phyloP scores from a whole-genome alignment of 148 eudicot species.

The Cornus controversa region DNA sequence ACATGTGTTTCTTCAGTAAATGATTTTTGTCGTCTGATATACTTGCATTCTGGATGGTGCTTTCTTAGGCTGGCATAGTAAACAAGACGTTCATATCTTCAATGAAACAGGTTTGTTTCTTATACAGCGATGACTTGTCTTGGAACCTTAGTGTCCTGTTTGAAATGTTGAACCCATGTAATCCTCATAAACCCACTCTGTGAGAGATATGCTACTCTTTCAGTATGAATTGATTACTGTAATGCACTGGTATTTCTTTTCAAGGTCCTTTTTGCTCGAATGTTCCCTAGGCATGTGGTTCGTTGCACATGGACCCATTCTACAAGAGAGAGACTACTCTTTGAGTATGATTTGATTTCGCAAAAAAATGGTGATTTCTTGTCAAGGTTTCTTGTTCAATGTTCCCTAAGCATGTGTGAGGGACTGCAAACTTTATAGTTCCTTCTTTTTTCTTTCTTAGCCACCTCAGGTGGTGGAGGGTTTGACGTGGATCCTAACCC shows the following conservation, averaged over 20 bases:
- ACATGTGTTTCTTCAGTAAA: background rate
- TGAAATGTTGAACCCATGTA: background rate
- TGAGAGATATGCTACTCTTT: background rate
- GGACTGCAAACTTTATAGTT: too few species aligned
- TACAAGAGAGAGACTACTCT: too few species aligned
- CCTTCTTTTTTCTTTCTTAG: too few species aligned
- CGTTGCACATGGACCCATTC: too few species aligned
- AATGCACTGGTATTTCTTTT: background rate
- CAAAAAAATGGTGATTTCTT: too few species aligned
- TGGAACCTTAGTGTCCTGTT: background rate
- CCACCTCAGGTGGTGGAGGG: too few species aligned
- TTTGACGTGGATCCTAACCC: too few species aligned
- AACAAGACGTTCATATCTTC: slow-evolving; percentile 67
- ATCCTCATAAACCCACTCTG: background rate
- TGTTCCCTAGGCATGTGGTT: background rate
- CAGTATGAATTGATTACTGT: too few species aligned
- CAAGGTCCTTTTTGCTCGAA: background rate
- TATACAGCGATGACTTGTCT: slow-evolving; percentile 4
- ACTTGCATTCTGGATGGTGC: slow-evolving; percentile 15
- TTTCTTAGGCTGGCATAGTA: slow-evolving; percentile 71
- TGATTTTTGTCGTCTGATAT: background rate
- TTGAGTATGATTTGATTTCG: too few species aligned
- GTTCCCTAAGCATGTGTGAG: too few species aligned
- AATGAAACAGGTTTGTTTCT: slow-evolving; percentile 78
- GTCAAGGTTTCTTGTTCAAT: too few species aligned